Base-by-base conservation (phyloP, 106 monocot genomes). In the Amphibolis antarctica region DNA sequence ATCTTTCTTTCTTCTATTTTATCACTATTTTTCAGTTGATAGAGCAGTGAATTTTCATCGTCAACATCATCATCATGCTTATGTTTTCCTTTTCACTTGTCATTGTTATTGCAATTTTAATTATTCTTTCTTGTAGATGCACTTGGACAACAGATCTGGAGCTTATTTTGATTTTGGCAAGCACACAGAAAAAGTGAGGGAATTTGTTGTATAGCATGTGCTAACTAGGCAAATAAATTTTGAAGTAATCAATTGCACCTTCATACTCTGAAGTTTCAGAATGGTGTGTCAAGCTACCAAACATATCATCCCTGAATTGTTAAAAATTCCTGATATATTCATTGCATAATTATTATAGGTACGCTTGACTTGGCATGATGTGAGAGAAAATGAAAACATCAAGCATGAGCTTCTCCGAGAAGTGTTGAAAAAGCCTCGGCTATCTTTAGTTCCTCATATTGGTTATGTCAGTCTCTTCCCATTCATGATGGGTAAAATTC, bases 401-500 rank as follows among this genome's bases (percentile, higher is more conserved):
- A 82, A 36, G 51, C 66, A 77, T 52, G 87, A 98, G 68, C 84
- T 98, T 69, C 44, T 85, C 52, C 72, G 96, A 14, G 85, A 85
- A 48, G 80, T 82, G 60, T 59, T 85, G 36, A 74, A 78, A 68
- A 69, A 12, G 13, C 91, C 96, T 30, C 70, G 68, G 54, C 65
- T 82, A 26, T 49, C 58, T 54, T 71, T 98, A 54, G 86, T 90
- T 66, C 90, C 96, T 25, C 86, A 90, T 79, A 47, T 91, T 80
- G 96, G 96, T 29, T 91, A 85, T 62, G 75, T 91, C 73, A 85
- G 78, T 66, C 82, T 98, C 74, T 98, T 98, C 68, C 96, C 96
- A 44, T 91, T 98, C 68, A 87, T 98, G 78, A 98, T 98, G 90
- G 78, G 76, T 30, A 87, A 85, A 42, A 91, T 98, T 77, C 96